Conservation (phyloP, 2,329 filamentous ascomycete species). For the Colletotrichum melonis region DNA sequence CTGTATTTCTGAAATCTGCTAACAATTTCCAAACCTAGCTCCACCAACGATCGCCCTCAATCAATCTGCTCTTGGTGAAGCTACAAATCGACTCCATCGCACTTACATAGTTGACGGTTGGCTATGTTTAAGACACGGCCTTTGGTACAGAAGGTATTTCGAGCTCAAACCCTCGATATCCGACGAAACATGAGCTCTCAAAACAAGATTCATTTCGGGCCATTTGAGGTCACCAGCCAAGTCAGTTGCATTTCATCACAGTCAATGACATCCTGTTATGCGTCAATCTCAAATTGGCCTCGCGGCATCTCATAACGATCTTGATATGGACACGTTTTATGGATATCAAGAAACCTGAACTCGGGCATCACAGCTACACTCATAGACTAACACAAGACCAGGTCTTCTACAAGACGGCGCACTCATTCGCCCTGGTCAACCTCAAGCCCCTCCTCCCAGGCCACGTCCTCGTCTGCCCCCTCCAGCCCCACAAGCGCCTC, state of each 20-base stretch:
- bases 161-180: background rate
- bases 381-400: constrained; percentile 49
- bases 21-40: constrained; percentile 28
- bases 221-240: constrained; percentile 81
- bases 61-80: background rate
- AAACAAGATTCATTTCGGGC: constrained; percentile 74
- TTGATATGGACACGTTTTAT: background rate
- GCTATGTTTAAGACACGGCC: constrained; percentile 13
- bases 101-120: background rate
- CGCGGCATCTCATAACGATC: background rate
- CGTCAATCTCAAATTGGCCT: background rate
- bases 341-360: background rate
- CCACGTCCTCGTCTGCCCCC: constrained; percentile 90
- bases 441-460: constrained; percentile 94
- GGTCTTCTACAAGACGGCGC: constrained; percentile 87
- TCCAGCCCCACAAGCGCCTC: constrained; percentile 75
- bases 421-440: constrained; percentile 92
- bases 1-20: background rate
- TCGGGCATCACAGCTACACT: no score
- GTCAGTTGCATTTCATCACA: constrained; percentile 52
- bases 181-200: constrained; percentile 41
- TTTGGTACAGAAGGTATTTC: background rate
- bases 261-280: no score
- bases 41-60: constrained; percentile 3
- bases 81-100: background rate